A percentile compares a stretch with the other conserved stretches of the same genome.
These are phyloP conservation scores for Clonostachys rosea DNA, from an alignment of 2,329 filamentous ascomycete genomes.

Conservation along the genomic window DNA sequence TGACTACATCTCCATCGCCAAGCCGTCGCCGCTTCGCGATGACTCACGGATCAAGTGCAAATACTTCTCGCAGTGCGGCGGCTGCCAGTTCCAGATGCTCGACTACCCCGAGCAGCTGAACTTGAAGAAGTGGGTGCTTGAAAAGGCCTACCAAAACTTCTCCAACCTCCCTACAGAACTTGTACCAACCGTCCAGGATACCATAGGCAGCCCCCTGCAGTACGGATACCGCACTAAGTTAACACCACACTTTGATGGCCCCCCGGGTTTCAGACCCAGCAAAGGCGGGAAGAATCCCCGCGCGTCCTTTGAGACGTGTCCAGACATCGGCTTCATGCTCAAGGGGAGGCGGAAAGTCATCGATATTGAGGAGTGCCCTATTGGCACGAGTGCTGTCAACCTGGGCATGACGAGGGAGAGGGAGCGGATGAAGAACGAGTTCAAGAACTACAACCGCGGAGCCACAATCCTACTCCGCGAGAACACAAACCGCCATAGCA, in stretches of 20 bases:
- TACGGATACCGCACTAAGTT: conserved; percentile 96
- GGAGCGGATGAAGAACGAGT: conserved; percentile 66
- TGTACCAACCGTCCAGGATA: conserved; percentile 74
- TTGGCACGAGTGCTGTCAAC: conserved; percentile 82
- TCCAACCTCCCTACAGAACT: conserved; percentile 73
- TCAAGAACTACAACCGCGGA: conserved; percentile 69
- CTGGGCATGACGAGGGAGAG: conserved; percentile 76
- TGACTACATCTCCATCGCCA: conserved; percentile 76
- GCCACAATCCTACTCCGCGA: conserved; percentile 89
- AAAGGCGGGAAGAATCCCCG: conserved; percentile 38
- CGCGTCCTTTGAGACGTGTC: conserved; percentile 54
- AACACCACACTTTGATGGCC: conserved; percentile 90
- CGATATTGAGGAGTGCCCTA: conserved; percentile 96
- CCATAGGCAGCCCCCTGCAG: conserved; percentile 83
- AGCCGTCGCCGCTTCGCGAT: conserved; percentile 71
- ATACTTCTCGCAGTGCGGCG: conserved; percentile 84
- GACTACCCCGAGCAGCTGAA: conserved; percentile 80
- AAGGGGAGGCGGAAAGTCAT: conserved; percentile 78
- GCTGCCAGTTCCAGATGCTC: conserved; percentile 98
- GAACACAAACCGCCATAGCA: conserved; percentile 65
- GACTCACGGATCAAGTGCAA: conserved; percentile 72
- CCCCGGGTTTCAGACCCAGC: conserved; percentile 48
- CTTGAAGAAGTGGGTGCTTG: conserved; percentile 81
- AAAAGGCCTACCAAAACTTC: conserved; percentile 90
- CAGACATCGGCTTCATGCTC: conserved; percentile 83